phyloP scores from a whole-genome alignment of 2,329 filamentous ascomycete genomes.

The Ambrosiella beaveri region DNA sequence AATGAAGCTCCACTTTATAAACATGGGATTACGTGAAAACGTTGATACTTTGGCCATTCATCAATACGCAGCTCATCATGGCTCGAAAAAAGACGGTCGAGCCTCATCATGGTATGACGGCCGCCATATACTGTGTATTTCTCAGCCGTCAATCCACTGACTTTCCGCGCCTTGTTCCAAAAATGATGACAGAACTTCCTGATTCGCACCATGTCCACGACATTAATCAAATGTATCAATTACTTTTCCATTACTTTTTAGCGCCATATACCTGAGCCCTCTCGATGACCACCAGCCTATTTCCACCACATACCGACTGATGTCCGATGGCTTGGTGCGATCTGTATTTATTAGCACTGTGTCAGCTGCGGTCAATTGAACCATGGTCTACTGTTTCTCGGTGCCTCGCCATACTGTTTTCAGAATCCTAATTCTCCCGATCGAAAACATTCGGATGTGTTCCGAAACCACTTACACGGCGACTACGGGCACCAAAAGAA shows the following conservation, averaged over 20 bases:
- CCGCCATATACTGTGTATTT: not conserved
- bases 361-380: not conserved
- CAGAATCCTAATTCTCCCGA: not conserved
- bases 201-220: not conserved
- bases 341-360: not conserved
- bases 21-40: not conserved
- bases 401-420: not conserved
- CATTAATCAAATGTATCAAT: not conserved
- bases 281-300: no score
- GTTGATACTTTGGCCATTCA: not conserved
- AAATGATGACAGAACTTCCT: not conserved
- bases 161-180: not conserved
- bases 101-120: not conserved
- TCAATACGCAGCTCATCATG: not conserved
- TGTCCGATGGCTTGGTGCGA: not conserved
- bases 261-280: no score
- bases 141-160: not conserved
- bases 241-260: no score
- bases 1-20: not conserved
- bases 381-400: not conserved
- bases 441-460: not conserved
- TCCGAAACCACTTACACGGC: not conserved
- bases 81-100: not conserved
- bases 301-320: not conserved
- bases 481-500: not conserved